A percentile compares a stretch with the other conserved stretches of the same genome.
These are phyloP conservation scores for Xylariaceae sp. DNA, from an alignment of 2,329 filamentous ascomycete genomes.

Conservation along the genomic window DNA sequence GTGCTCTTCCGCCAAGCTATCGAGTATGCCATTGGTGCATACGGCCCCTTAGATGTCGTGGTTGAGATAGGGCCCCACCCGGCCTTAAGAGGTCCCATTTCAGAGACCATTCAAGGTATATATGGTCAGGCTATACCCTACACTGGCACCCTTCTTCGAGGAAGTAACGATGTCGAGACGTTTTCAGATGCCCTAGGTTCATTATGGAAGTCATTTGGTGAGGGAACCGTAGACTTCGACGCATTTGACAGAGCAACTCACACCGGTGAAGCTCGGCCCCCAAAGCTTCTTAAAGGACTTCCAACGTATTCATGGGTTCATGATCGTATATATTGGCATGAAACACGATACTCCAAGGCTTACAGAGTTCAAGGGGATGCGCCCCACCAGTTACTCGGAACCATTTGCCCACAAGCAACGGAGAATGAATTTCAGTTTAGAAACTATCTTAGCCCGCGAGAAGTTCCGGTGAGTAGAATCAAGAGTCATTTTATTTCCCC, in stretches of 20 bases:
- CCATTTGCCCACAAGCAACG: too few species aligned
- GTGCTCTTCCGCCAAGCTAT: slow-evolving; percentile 50
- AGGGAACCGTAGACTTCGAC: slow-evolving; percentile 11
- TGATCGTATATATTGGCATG: too few species aligned
- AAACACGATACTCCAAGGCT: too few species aligned
- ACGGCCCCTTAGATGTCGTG: slow-evolving; percentile 38
- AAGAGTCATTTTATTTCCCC: too few species aligned
- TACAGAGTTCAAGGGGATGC: too few species aligned
- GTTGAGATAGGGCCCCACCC: slow-evolving; percentile 52
- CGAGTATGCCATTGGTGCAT: slow-evolving; percentile 24
- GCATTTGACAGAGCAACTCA: neutral
- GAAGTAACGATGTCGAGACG: slow-evolving; percentile 29
- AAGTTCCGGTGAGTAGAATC: too few species aligned
- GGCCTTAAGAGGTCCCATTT: slow-evolving; percentile 45
- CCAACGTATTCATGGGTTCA: too few species aligned
- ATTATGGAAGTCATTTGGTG: slow-evolving; percentile 15
- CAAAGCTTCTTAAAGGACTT: too few species aligned
- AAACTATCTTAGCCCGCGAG: neutral
- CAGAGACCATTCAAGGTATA: slow-evolving; percentile 38
- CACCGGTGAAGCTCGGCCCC: slow-evolving; percentile 2
- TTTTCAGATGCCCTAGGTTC: slow-evolving; percentile 22
- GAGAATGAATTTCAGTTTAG: too few species aligned
- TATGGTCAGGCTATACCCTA: slow-evolving; percentile 33
- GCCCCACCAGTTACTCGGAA: too few species aligned
- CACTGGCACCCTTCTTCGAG: slow-evolving; percentile 37